A percentile compares a stretch with the other conserved stretches of the same genome.
These are phyloP conservation scores for Emericellopsis terricola DNA, from an alignment of 495 filamentous ascomycete species.

Conservation along the genomic window DNA sequence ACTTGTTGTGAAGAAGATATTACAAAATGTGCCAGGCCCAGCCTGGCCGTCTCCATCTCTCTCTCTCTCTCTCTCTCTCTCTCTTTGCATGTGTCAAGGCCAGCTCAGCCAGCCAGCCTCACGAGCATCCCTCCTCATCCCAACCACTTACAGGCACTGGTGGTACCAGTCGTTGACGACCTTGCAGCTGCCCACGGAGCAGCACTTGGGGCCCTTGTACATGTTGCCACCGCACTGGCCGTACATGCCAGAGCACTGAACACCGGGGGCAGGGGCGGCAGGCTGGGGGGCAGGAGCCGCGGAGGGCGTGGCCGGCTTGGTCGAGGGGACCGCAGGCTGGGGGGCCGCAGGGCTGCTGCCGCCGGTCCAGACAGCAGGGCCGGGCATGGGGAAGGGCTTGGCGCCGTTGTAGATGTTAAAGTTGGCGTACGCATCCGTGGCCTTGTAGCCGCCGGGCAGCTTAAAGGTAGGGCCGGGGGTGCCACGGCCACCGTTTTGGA, in stretches of 20 bases:
- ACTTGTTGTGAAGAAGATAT: too few species aligned
- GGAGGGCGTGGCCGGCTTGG: too few species aligned
- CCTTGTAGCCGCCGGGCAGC: conserved; percentile 34
- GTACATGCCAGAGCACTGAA: conserved; percentile 5
- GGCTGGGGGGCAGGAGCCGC: too few species aligned
- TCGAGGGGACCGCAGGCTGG: too few species aligned
- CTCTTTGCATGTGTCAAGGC: too few species aligned
- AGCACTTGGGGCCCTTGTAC: conserved; percentile 6
- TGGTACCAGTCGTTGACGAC: conserved; percentile 7
- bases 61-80: too few species aligned
- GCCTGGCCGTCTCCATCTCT: too few species aligned
- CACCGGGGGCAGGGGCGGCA: not conserved
- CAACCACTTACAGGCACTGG: too few species aligned
- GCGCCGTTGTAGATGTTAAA: conserved; percentile 19
- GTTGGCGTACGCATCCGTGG: conserved; percentile 22
- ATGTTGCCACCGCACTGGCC: conserved; percentile 8
- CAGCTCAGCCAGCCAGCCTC: too few species aligned
- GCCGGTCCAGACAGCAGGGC: conserved; percentile 16
- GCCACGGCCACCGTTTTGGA: conserved; percentile 23
- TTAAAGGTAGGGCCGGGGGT: conserved; percentile 22
- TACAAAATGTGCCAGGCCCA: too few species aligned
- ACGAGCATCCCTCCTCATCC: too few species aligned
- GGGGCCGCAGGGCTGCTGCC: too few species aligned
- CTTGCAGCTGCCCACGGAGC: conserved; percentile 6
- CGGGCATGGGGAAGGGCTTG: conserved; percentile 17